phyloP scores from a whole-genome alignment of 331 rosid species.

The Quercus lobata region DNA sequence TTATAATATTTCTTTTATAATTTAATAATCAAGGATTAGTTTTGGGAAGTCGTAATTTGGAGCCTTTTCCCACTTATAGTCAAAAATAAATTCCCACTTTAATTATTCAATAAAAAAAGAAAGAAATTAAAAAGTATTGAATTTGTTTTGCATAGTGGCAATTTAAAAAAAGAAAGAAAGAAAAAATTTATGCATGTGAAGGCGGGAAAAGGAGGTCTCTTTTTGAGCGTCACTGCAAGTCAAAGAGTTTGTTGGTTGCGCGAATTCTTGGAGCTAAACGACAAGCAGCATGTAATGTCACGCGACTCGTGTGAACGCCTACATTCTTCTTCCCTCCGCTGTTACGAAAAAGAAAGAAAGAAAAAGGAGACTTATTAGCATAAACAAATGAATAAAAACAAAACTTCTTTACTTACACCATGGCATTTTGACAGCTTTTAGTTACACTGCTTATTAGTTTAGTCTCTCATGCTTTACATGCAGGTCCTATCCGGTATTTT shows the following conservation, averaged over 20 bases:
- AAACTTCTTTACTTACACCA: too few relatives aligned
- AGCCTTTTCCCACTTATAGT: constrained; percentile 9
- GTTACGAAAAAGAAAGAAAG: too few relatives aligned
- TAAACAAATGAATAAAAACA: too few relatives aligned
- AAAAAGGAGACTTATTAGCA: too few relatives aligned
- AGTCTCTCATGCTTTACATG: too few relatives aligned
- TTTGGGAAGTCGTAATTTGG: constrained; percentile 26
- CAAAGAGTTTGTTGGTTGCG: constrained; percentile 53
- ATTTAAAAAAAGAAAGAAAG: not conserved
- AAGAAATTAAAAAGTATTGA: not conserved
- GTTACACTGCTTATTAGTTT: too few relatives aligned
- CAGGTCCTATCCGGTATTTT: too few relatives aligned
- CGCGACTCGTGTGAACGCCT: constrained; percentile 25
- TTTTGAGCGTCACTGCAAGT: constrained; percentile 27
- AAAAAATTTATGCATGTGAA: constrained; percentile 10
- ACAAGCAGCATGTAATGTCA: constrained; percentile 32
- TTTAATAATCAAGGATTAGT: constrained; percentile 9
- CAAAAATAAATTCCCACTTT: constrained; percentile 3
- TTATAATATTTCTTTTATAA: not conserved
- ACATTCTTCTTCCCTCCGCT: not conserved
- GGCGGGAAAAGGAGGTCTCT: constrained; percentile 27
- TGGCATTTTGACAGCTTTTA: too few relatives aligned
- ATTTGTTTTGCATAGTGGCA: too few relatives aligned
- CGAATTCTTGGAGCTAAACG: constrained; percentile 25
- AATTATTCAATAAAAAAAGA: too few relatives aligned